phyloP scores from a whole-genome alignment of 2,329 filamentous ascomycete genomes.

The Cladosporium phlei region DNA sequence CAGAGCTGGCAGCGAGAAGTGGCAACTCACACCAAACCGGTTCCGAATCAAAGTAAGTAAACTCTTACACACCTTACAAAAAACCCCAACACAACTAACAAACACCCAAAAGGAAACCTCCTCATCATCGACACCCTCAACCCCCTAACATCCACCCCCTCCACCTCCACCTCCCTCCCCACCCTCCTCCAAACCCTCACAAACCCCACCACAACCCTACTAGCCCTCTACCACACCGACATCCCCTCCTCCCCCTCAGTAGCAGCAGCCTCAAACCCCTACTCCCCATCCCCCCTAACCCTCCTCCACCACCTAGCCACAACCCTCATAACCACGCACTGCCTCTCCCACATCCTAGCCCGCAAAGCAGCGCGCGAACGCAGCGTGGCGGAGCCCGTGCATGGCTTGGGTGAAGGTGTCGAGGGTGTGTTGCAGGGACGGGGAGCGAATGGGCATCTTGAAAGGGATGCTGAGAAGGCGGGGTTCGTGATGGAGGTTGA shows the following conservation, averaged over 20 bases:
- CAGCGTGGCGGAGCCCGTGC: constrained; percentile 69
- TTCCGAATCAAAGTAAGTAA: not conserved
- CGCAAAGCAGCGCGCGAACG: constrained; percentile 71
- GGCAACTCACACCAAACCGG: constrained; percentile 10
- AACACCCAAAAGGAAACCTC: constrained; percentile 54
- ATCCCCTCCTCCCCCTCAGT: constrained; percentile 60
- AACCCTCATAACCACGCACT: constrained; percentile 69
- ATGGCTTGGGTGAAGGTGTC: constrained; percentile 69
- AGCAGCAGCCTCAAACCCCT: constrained; percentile 35
- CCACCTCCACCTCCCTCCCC: constrained; percentile 57
- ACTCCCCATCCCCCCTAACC: constrained; percentile 65
- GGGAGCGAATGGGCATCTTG: constrained; percentile 47
- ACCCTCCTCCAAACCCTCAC: constrained; percentile 63
- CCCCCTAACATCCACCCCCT: constrained; percentile 54
- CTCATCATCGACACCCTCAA: constrained; percentile 78
- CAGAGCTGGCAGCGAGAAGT: constrained; percentile 30
- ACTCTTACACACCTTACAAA: not conserved
- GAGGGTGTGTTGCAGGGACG: constrained; percentile 75
- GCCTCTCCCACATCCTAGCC: constrained; percentile 68
- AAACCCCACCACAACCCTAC: constrained; percentile 48
- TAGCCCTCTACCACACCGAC: constrained; percentile 80
- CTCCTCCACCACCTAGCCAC: constrained; percentile 83
- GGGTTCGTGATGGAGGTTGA: constrained; percentile 79
- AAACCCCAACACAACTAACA: not conserved
- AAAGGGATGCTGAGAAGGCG: no score